These are phyloP conservation scores for Lachnellula hyalina DNA, from an alignment of 2,329 filamentous ascomycete species.

Conservation along the genomic window DNA sequence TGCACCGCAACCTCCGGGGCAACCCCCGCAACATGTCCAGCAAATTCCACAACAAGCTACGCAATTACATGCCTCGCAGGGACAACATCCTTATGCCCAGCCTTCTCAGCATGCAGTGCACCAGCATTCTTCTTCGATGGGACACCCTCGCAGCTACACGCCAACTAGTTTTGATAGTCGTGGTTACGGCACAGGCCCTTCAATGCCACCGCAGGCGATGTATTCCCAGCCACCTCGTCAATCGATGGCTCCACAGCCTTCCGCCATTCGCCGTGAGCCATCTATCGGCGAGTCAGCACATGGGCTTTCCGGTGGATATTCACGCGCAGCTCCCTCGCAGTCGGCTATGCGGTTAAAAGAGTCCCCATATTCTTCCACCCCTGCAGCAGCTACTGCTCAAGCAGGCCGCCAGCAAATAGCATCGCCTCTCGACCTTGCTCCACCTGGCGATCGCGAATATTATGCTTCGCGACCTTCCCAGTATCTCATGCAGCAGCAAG, in stretches of 20 bases:
- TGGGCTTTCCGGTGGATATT: conserved; percentile 22
- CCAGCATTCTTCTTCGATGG: conserved; percentile 41
- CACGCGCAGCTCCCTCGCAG: conserved; percentile 22
- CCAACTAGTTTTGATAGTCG: conserved; percentile 26
- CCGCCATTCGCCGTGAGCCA: conserved; percentile 26
- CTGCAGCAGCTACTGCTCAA: conserved; percentile 17
- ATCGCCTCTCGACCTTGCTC: conserved; percentile 26
- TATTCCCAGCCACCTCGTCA: conserved; percentile 26
- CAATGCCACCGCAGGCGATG: conserved; percentile 25
- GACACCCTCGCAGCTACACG: conserved; percentile 27
- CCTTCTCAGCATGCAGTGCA: conserved; percentile 42
- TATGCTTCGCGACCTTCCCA: conserved; percentile 25
- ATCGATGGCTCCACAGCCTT: conserved; percentile 23
- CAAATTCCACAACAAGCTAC: conserved; percentile 39
- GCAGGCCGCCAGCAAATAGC: conserved; percentile 20
- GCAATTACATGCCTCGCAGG: conserved; percentile 34
- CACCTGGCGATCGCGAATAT: conserved; percentile 29
- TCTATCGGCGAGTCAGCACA: conserved; percentile 25
- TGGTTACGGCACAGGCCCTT: conserved; percentile 37
- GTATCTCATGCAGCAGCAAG: conserved; percentile 26
- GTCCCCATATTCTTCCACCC: conserved; percentile 31
- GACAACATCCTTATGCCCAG: conserved; percentile 41
- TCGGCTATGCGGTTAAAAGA: conserved; percentile 28
- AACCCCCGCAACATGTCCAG: conserved; percentile 26
- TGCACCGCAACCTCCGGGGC: conserved; percentile 28